Conservation (phyloP, 805 yeast genomes). For the Priceomyces medius region DNA sequence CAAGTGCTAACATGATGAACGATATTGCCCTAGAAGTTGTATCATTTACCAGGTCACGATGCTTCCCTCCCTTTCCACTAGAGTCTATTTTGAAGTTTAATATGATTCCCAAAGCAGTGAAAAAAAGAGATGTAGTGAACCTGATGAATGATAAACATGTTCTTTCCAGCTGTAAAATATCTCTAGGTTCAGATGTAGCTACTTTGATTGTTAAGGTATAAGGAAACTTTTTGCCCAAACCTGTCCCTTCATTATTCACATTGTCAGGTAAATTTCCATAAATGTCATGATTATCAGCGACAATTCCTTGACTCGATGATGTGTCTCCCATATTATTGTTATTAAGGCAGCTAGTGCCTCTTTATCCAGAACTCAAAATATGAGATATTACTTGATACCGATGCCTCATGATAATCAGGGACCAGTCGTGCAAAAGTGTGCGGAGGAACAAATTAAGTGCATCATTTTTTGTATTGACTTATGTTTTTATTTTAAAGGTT, state of each 20-base stretch:
- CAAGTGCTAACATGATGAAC: slow-evolving; percentile 34
- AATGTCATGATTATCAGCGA: too few species aligned
- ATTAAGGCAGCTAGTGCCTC: background rate
- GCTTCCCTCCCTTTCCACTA: slow-evolving; percentile 11
- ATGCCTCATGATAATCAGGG: background rate
- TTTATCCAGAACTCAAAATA: too few species aligned
- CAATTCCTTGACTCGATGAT: too few species aligned
- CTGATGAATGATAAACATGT: slow-evolving; percentile 51
- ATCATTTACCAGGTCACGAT: slow-evolving; percentile 6
- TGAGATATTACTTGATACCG: too few species aligned
- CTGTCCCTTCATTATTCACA: slow-evolving; percentile 1
- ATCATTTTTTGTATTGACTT: background rate
- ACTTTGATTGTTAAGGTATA: slow-evolving; percentile 15
- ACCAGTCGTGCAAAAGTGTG: slow-evolving; percentile 1
- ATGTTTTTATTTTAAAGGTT: background rate
- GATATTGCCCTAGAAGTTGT: slow-evolving; percentile 29
- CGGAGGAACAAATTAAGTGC: background rate
- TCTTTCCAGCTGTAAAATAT: slow-evolving; percentile 53
- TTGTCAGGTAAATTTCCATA: too few species aligned
- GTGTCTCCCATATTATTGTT: background rate
- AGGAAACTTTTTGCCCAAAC: slow-evolving; percentile 14
- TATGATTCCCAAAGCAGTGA: slow-evolving; percentile 47
- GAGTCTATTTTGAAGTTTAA: slow-evolving; percentile 46
- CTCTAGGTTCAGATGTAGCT: slow-evolving; percentile 51
- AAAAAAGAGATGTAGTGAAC: slow-evolving; percentile 43